phyloP scores from a whole-genome alignment of 73 alveolate genomes.

The Tetrahymena thermophila region DNA sequence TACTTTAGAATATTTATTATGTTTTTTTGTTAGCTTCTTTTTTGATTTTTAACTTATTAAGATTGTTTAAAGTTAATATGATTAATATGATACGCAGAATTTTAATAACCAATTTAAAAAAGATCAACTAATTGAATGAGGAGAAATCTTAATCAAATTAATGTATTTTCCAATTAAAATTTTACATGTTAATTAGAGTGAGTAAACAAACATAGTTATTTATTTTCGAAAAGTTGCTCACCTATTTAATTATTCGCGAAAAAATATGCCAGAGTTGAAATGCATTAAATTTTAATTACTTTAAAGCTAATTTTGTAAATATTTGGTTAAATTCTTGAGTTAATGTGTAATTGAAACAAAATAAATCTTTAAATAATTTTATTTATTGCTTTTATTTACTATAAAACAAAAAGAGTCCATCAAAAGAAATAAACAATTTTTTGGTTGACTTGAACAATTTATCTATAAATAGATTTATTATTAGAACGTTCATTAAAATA shows the following conservation, averaged over 20 bases:
- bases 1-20: background rate
- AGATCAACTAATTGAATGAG: background rate
- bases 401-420: background rate
- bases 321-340: background rate
- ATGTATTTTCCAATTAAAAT: background rate
- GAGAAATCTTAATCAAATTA: background rate
- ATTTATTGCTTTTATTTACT: too few species aligned
- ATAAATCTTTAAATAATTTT: too few species aligned
- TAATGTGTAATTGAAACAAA: too few species aligned
- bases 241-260: background rate
- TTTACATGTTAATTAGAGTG: background rate
- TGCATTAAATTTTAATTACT: too few species aligned
- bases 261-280: background rate
- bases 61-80: background rate
- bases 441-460: background rate
- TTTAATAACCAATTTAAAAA: background rate
- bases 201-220: background rate
- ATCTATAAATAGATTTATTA: background rate
- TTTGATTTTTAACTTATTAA: background rate
- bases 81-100: background rate
- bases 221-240: background rate
- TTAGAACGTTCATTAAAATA: too few species aligned
- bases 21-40: background rate
- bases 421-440: too few species aligned
- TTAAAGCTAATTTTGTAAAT: background rate